Evolutionary conservation across 441 rosid genomes (phyloP).

Genomic region (Euphorbia celastroides): DNA sequence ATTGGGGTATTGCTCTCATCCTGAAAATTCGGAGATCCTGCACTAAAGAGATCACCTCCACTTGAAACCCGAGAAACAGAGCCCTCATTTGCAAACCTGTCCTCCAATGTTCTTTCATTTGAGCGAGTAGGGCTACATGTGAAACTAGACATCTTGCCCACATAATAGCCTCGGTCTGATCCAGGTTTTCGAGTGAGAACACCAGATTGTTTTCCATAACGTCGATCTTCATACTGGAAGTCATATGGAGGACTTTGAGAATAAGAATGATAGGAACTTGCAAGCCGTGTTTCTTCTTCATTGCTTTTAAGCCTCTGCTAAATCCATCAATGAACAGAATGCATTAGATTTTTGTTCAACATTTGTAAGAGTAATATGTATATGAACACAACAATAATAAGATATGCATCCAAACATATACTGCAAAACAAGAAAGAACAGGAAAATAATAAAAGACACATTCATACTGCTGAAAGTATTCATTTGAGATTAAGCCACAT

Average conservation of each 20-base stretch:
- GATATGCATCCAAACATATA: background rate
- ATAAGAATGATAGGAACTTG: constrained; percentile 95
- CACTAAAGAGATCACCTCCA: constrained; percentile 65
- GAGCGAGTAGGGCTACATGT: constrained; percentile 66
- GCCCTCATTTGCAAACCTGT: constrained; percentile 79
- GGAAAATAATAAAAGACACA: background rate
- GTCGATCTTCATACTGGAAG: constrained; percentile 87
- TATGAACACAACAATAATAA: constrained; percentile 12
- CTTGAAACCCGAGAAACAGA: constrained; percentile 77
- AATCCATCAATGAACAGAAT: constrained; percentile 23
- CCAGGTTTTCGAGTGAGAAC: constrained; percentile 79
- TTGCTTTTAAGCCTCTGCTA: constrained; percentile 55
- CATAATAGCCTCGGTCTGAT: constrained; percentile 66
- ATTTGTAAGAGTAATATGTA: constrained; percentile 14
- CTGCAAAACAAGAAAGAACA: background rate
- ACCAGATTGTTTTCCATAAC: constrained; percentile 66
- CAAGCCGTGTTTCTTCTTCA: constrained; percentile 70
- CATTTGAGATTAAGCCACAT: background rate
- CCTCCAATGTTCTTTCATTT: constrained; percentile 58
- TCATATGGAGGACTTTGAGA: constrained; percentile 99
- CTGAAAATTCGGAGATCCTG: constrained; percentile 66
- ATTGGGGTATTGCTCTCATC: constrained; percentile 63
- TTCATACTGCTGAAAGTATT: background rate
- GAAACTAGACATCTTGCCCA: constrained; percentile 65
- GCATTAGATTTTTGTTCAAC: constrained; percentile 18